phyloP scores from a whole-genome alignment of 352 stramenopile species.

The Elongisporangium undulatum region DNA sequence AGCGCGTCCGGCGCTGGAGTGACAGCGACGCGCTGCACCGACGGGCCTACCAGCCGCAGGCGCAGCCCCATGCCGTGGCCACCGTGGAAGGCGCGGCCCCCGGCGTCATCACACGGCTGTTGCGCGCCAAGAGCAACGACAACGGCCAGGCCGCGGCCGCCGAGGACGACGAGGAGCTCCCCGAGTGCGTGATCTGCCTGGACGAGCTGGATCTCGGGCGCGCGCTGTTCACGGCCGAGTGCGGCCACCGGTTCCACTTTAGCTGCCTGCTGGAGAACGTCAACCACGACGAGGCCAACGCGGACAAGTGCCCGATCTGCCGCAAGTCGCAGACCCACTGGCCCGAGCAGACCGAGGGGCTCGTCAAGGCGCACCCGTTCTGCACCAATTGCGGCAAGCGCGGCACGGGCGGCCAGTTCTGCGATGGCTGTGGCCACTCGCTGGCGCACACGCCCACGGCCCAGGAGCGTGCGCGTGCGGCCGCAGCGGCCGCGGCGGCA shows the following conservation, averaged over 20 bases:
- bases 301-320: conserved; percentile 87
- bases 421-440: conserved; percentile 69
- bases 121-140: not conserved
- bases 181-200: conserved; percentile 83
- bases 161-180: conserved; percentile 25
- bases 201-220: conserved; percentile 62
- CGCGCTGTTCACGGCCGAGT: conserved; percentile 83
- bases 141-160: not conserved
- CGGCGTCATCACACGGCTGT: not conserved
- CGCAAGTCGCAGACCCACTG: conserved; percentile 79
- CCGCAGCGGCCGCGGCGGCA: conserved; percentile 38
- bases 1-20: not conserved
- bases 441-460: conserved; percentile 71
- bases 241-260: conserved; percentile 85
- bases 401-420: conserved; percentile 65
- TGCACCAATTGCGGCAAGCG: conserved; percentile 80
- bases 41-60: not conserved
- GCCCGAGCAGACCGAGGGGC: conserved; percentile 79
- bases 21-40: not conserved
- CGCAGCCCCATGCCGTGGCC: not conserved
- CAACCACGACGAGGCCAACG: conserved; percentile 87
- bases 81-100: not conserved
- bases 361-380: conserved; percentile 83
- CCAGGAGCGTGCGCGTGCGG: conserved; percentile 54
- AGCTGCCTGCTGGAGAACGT: conserved; percentile 85